These are phyloP conservation scores for Nicotiana tabacum DNA, from an alignment of 257 asterid species.

Conservation along the genomic window DNA sequence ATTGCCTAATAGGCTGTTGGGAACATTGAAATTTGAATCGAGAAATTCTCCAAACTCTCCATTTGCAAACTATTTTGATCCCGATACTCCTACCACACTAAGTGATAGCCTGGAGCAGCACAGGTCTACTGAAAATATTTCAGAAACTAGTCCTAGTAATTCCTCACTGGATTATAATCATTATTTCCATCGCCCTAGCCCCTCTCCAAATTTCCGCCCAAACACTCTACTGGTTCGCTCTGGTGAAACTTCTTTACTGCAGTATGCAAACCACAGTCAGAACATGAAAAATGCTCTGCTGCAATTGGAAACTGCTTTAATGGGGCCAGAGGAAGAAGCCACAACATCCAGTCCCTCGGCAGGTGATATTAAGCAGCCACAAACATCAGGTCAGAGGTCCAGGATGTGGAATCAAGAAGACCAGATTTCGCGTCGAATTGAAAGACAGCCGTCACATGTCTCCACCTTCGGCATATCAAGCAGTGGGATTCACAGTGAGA, in stretches of 20 bases:
- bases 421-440: constrained; percentile 26
- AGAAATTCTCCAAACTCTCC: constrained; percentile 76
- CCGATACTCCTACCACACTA: constrained; percentile 30
- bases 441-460: constrained; percentile 29
- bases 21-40: constrained; percentile 47
- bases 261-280: constrained; percentile 35
- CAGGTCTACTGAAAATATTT: constrained; percentile 48
- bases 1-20: constrained; percentile 39
- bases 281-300: constrained; percentile 47
- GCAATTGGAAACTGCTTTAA: constrained; percentile 62
- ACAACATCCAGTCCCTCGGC: constrained; percentile 29
- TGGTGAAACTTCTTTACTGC: constrained; percentile 20
- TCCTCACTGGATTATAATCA: constrained; percentile 47
- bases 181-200: constrained; percentile 34
- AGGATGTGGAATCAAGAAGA: constrained; percentile 40
- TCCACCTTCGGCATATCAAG: constrained; percentile 26
- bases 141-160: constrained; percentile 42
- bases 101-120: constrained; percentile 56
- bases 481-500: constrained; percentile 23
- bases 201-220: constrained; percentile 29
- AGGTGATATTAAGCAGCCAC: constrained; percentile 37
- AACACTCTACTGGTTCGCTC: constrained; percentile 27
- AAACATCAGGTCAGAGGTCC: constrained; percentile 41
- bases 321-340: constrained; percentile 62
- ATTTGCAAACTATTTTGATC: constrained; percentile 46